Percentiles rank a stretch among this genome's conserved stretches.
Evolutionary conservation across 257 asterid genomes (phyloP).

Genomic region (Galeopsis tetrahit): DNA sequence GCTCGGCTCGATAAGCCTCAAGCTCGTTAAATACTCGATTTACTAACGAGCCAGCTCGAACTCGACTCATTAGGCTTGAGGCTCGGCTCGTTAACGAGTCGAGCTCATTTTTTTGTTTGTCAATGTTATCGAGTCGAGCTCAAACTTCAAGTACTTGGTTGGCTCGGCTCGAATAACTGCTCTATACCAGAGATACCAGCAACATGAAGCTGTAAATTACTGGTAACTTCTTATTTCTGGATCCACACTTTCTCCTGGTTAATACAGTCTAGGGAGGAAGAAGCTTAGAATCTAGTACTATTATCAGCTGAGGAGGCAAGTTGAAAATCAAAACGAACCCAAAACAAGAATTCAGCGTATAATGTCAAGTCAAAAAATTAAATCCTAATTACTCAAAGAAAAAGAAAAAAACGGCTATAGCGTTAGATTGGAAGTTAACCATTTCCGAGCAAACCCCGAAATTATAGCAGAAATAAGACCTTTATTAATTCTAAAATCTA

Average conservation of each 20-base stretch:
- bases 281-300: conserved; percentile 4
- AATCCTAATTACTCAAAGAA: conserved; percentile 5
- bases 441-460: conserved; percentile 8
- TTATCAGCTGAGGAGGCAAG: conserved; percentile 6
- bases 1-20: no score
- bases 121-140: no score
- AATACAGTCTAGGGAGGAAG: not conserved
- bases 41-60: no score
- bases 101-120: no score
- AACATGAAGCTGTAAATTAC: not conserved
- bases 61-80: no score
- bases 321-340: not conserved
- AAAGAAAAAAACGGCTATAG: not conserved
- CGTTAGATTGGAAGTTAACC: conserved; percentile 18
- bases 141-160: no score
- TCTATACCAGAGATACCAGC: not conserved
- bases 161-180: no score
- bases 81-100: no score
- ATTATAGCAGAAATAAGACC: not conserved
- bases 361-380: not conserved
- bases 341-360: not conserved
- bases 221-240: conserved; percentile 7
- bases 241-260: not conserved
- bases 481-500: not conserved
- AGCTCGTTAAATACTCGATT: no score